Conservation (phyloP, 805 yeast genomes). For the Yamadazyma sp. region DNA sequence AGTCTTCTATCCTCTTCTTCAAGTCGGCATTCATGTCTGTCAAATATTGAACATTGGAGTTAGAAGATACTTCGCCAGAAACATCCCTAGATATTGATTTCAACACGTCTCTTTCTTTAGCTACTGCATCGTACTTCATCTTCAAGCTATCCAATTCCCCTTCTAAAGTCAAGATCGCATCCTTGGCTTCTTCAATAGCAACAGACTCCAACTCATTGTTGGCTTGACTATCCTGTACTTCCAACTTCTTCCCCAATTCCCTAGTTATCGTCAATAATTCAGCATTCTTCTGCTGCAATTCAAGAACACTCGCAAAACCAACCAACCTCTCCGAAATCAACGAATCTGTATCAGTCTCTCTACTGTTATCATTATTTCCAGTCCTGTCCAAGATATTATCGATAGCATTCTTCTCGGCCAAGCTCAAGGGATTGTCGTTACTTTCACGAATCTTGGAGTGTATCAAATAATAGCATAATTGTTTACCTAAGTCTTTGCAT, state of each 20-base stretch:
- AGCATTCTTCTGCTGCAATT: slow-evolving; percentile 71
- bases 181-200: slow-evolving; percentile 62
- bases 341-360: slow-evolving; percentile 65
- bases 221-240: slow-evolving; percentile 53
- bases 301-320: slow-evolving; percentile 63
- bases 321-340: slow-evolving; percentile 74
- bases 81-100: slow-evolving; percentile 23
- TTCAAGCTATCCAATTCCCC: slow-evolving; percentile 55
- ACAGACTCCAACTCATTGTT: slow-evolving; percentile 42
- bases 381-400: slow-evolving; percentile 49
- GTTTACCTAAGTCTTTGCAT: slow-evolving; percentile 74
- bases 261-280: slow-evolving; percentile 70
- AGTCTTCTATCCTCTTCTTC: slow-evolving; percentile 32
- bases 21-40: slow-evolving; percentile 30
- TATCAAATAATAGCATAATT: slow-evolving; percentile 71
- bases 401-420: slow-evolving; percentile 64
- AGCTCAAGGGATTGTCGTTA: slow-evolving; percentile 59
- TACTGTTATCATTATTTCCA: slow-evolving; percentile 25
- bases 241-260: slow-evolving; percentile 69
- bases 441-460: slow-evolving; percentile 60
- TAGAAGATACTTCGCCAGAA: slow-evolving; percentile 6
- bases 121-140: slow-evolving; percentile 51
- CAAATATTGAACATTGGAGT: slow-evolving; percentile 23
- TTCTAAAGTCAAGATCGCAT: slow-evolving; percentile 63
- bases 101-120: slow-evolving; percentile 70